A percentile compares a stretch with the other conserved stretches of the same genome.
These are phyloP conservation scores for Globisporangium nodosum DNA, from an alignment of 352 stramenopile species.

Conservation along the genomic window DNA sequence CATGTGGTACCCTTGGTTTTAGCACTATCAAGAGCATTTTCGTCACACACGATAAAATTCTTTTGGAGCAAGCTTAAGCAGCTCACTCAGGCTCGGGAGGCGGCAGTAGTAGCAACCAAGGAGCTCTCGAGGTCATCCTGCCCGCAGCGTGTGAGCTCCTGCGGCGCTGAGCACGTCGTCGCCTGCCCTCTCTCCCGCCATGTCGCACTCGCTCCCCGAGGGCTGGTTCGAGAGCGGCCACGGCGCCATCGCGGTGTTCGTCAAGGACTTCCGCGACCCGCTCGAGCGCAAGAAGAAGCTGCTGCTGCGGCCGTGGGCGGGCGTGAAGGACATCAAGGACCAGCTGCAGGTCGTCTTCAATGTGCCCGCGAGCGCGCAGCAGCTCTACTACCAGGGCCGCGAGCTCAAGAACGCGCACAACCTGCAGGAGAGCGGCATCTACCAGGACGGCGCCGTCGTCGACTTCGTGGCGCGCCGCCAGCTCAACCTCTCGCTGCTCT, in stretches of 20 bases:
- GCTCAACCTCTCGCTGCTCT: slow-evolving; percentile 48
- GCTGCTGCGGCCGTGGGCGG: slow-evolving; percentile 67
- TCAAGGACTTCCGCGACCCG: slow-evolving; percentile 80
- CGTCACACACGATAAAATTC: too few species aligned
- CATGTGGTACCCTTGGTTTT: too few species aligned
- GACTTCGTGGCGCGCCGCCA: slow-evolving; percentile 68
- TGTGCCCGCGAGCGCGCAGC: slow-evolving; percentile 69
- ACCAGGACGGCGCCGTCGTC: slow-evolving; percentile 72
- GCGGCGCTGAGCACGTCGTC: not conserved
- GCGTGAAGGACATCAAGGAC: slow-evolving; percentile 84
- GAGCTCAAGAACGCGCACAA: slow-evolving; percentile 84
- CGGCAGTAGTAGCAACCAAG: not conserved
- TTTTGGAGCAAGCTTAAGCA: too few species aligned
- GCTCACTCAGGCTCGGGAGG: too few species aligned
- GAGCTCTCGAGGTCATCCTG: not conserved
- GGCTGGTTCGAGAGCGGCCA: slow-evolving; percentile 77
- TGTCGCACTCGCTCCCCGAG: slow-evolving; percentile 66
- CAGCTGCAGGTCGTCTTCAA: slow-evolving; percentile 83
- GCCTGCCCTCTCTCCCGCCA: slow-evolving; percentile 3
- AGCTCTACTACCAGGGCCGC: slow-evolving; percentile 76
- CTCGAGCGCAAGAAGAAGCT: slow-evolving; percentile 82
- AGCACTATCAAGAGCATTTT: too few species aligned
- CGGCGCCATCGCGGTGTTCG: slow-evolving; percentile 56
- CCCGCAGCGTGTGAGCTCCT: not conserved
- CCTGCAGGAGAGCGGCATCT: slow-evolving; percentile 78